These are phyloP conservation scores for Mycena sanguinolenta DNA, from an alignment of 768 basidiomycete genomes.

Conservation along the genomic window DNA sequence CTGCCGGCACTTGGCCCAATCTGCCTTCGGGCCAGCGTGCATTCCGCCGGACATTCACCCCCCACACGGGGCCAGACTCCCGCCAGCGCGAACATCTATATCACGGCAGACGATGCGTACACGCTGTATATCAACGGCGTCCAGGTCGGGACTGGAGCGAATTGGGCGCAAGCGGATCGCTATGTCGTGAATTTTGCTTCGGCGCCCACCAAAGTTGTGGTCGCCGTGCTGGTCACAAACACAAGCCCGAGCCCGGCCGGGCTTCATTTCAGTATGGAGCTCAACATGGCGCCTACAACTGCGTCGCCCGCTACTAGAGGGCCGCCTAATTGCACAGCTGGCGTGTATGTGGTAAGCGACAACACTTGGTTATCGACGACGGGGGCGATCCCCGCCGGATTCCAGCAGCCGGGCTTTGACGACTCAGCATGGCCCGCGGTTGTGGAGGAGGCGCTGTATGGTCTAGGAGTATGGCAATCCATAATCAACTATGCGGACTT, in stretches of 20 bases:
- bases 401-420: not conserved
- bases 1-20: not conserved
- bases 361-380: not conserved
- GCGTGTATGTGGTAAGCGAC: not conserved
- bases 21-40: not conserved
- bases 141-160: not conserved
- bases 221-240: not conserved
- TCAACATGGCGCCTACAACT: constrained; percentile 1
- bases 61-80: not conserved
- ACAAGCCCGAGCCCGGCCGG: too few relatives aligned
- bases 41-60: not conserved
- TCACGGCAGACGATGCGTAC: not conserved
- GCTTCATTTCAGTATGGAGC: not conserved
- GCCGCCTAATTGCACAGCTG: not conserved
- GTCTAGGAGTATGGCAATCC: too few relatives aligned
- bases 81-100: not conserved
- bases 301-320: too few relatives aligned
- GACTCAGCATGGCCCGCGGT: not conserved
- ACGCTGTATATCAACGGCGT: not conserved
- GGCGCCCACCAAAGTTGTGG: not conserved
- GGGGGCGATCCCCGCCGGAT: not conserved
- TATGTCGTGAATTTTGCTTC: not conserved
- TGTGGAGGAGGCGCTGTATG: not conserved
- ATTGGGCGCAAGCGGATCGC: not conserved
- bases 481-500: too few relatives aligned